These are phyloP conservation scores for Chaetomiaceae sp. DNA, from an alignment of 2,329 filamentous ascomycete genomes.

Conservation along the genomic window DNA sequence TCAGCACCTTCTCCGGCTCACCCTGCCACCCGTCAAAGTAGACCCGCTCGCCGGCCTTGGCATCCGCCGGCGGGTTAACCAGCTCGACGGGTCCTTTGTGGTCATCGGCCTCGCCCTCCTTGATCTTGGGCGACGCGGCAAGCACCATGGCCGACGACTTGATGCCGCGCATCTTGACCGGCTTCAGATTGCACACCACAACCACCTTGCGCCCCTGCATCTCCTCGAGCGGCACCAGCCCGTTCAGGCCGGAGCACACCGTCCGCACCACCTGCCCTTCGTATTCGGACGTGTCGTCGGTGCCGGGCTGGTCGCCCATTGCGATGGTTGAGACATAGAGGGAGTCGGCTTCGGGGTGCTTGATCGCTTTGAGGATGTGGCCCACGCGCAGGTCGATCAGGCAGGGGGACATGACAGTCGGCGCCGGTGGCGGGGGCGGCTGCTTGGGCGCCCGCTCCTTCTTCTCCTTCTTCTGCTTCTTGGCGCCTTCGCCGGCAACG, in stretches of 20 bases:
- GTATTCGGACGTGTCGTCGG: conserved; percentile 84
- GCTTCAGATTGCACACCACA: conserved; percentile 96
- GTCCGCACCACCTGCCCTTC: conserved; percentile 90
- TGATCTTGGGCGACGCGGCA: conserved; percentile 78
- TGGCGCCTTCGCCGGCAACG: conserved; percentile 36
- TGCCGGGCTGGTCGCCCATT: conserved; percentile 80
- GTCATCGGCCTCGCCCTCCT: conserved; percentile 77
- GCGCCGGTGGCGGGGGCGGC: conserved; percentile 63
- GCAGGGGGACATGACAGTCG: conserved; percentile 73
- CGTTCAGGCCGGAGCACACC: conserved; percentile 95
- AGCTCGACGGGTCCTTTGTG: conserved; percentile 91
- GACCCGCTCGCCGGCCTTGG: conserved; percentile 79
- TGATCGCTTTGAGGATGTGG: conserved; percentile 92
- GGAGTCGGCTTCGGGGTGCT: conserved; percentile 94
- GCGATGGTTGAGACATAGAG: conserved; percentile 94
- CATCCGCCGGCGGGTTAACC: conserved; percentile 72
- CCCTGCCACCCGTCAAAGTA: conserved; percentile 94
- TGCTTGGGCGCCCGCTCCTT: conserved; percentile 82
- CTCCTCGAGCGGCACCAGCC: conserved; percentile 83
- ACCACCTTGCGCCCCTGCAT: conserved; percentile 97
- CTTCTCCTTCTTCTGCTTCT: conserved; percentile 93
- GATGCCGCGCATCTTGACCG: conserved; percentile 94
- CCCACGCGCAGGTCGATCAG: conserved; percentile 95
- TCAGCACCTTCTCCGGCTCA: conserved; percentile 86
- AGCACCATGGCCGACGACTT: conserved; percentile 83